Evolutionary conservation across 164 flowering plant species (phyloP).

Genomic region (Piper longum): DNA sequence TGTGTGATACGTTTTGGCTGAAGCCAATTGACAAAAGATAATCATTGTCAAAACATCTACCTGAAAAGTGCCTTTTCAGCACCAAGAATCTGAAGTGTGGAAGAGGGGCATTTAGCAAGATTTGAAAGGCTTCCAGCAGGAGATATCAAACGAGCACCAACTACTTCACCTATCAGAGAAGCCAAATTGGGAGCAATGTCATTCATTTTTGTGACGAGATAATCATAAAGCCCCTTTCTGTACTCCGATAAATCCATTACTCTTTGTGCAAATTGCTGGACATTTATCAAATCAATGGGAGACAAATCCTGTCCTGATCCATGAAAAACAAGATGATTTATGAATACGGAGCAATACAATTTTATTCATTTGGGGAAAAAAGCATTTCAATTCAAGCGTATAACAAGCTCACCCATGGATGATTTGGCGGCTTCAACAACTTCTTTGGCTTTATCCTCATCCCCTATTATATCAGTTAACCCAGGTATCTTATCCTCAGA

Average conservation of each 20-base stretch:
- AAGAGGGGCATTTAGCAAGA: conserved; percentile 94
- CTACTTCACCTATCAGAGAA: conserved; percentile 88
- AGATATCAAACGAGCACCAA: conserved; percentile 92
- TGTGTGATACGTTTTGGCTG: background rate
- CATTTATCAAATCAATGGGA: conserved; percentile 79
- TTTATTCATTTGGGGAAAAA: background rate
- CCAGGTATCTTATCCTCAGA: conserved; percentile 61
- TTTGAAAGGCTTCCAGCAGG: conserved; percentile 99
- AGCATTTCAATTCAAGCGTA: background rate
- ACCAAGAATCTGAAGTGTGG: conserved; percentile 99
- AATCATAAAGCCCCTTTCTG: conserved; percentile 74
- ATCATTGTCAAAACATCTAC: conserved; percentile 15
- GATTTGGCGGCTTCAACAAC: conserved; percentile 88
- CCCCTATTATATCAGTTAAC: conserved; percentile 73
- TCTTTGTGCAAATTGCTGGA: conserved; percentile 80
- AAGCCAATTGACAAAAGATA: background rate
- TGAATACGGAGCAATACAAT: background rate
- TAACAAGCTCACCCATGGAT: conserved; percentile 62
- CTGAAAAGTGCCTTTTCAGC: conserved; percentile 99
- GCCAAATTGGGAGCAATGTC: conserved; percentile 99
- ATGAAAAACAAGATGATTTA: conserved; percentile 3
- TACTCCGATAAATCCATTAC: conserved; percentile 90
- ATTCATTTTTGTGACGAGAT: conserved; percentile 85
- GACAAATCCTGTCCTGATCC: conserved; percentile 89
- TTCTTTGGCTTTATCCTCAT: conserved; percentile 95